Conservation (phyloP, 2,329 filamentous ascomycete species). For the Fusarium mexicanum region DNA sequence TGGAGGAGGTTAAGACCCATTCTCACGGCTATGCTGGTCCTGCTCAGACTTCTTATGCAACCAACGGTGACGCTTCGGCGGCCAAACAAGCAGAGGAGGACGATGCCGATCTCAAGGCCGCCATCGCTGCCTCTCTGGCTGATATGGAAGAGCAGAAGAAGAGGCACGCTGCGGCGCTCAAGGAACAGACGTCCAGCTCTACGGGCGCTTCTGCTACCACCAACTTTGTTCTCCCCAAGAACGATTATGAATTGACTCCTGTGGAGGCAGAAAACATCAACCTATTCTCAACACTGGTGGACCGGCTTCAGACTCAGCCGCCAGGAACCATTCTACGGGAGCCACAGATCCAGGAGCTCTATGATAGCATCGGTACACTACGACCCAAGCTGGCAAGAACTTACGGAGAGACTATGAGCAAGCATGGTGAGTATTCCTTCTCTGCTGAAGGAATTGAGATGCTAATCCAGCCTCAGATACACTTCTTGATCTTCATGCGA, state of each 20-base stretch:
- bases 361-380: slow-evolving; percentile 94
- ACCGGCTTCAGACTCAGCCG: slow-evolving; percentile 92
- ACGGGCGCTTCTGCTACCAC: slow-evolving; percentile 51
- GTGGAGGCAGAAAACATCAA: slow-evolving; percentile 98
- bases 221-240: slow-evolving; percentile 74
- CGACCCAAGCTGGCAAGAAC: slow-evolving; percentile 93
- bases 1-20: slow-evolving; percentile 88
- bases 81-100: slow-evolving; percentile 77
- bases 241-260: slow-evolving; percentile 92
- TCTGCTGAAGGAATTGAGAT: background rate
- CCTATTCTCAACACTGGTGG: slow-evolving; percentile 91
- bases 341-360: slow-evolving; percentile 96
- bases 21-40: slow-evolving; percentile 77
- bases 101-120: slow-evolving; percentile 91
- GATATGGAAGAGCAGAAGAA: slow-evolving; percentile 99
- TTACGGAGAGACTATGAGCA: slow-evolving; percentile 99
- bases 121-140: slow-evolving; percentile 91
- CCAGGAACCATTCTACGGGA: slow-evolving; percentile 96
- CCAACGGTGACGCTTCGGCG: slow-evolving; percentile 49
- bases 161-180: slow-evolving; percentile 83
- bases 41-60: slow-evolving; percentile 50
- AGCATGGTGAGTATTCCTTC: slow-evolving; percentile 74
- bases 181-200: slow-evolving; percentile 73
- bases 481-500: slow-evolving; percentile 91
- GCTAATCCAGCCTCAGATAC: slow-evolving; percentile 70